phyloP scores from a whole-genome alignment of 2,329 filamentous ascomycete genomes.

The Arthrobotrys sphaeroides region DNA sequence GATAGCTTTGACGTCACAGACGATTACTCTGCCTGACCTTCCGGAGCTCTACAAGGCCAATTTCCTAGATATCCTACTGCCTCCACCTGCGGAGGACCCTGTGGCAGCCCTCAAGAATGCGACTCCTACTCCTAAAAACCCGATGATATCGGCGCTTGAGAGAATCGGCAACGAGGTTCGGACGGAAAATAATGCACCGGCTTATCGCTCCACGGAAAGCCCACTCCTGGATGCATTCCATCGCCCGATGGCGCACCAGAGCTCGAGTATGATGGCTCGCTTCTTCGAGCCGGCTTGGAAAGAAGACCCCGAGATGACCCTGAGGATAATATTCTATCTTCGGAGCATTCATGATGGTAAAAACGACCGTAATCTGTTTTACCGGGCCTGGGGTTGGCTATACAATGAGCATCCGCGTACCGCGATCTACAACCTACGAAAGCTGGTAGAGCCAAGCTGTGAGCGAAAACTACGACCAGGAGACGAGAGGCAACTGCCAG shows the following conservation, averaged over 20 bases:
- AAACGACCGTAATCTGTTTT: conserved; percentile 64
- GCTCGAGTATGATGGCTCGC: conserved; percentile 60
- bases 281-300: conserved; percentile 66
- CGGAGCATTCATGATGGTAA: conserved; percentile 72
- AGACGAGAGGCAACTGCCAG: conserved; percentile 54
- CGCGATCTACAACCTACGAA: conserved; percentile 66
- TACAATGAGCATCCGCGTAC: conserved; percentile 68
- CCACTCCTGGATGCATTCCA: conserved; percentile 68
- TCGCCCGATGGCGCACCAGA: conserved; percentile 64
- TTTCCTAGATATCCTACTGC: conserved; percentile 33
- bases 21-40: conserved; percentile 22
- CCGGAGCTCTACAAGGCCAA: conserved; percentile 30
- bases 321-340: conserved; percentile 71
- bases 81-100: background rate
- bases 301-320: conserved; percentile 64
- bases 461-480: conserved; percentile 66
- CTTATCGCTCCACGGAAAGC: conserved; percentile 64
- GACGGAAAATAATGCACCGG: conserved; percentile 67
- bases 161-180: conserved; percentile 62
- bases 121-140: conserved; percentile 9
- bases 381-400: conserved; percentile 69
- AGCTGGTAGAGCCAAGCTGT: conserved; percentile 68
- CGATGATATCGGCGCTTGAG: conserved; percentile 22
- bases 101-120: conserved; percentile 18
- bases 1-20: conserved; percentile 8